Evolutionary conservation across 345 rosid species (phyloP).

Genomic region (Eutrema heterophyllum): DNA sequence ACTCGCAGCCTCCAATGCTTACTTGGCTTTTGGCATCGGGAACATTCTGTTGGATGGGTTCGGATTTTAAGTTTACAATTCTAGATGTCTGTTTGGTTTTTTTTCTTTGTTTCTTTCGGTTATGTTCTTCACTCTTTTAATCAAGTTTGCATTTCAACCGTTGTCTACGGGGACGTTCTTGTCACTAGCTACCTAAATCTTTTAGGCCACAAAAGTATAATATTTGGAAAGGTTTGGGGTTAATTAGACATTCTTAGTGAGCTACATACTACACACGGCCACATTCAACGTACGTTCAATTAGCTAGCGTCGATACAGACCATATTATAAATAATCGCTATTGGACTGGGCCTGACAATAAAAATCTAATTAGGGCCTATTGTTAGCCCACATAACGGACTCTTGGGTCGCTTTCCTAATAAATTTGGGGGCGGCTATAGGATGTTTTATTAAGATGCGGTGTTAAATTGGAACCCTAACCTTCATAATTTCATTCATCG

Average conservation of each 20-base stretch:
- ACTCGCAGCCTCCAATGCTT: slow-evolving; percentile 4
- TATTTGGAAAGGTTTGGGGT: not conserved
- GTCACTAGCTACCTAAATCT: not conserved
- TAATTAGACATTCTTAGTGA: too few species aligned
- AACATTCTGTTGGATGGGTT: too few species aligned
- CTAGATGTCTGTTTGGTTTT: not conserved
- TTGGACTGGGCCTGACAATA: not conserved
- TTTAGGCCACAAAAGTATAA: not conserved
- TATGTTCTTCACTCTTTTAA: not conserved
- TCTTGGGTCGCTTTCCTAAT: not conserved
- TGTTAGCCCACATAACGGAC: not conserved
- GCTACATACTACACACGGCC: too few species aligned
- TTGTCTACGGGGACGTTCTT: not conserved
- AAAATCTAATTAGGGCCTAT: not conserved
- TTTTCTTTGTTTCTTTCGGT: not conserved
- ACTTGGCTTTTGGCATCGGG: not conserved
- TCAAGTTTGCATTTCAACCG: not conserved
- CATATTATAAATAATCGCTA: too few species aligned
- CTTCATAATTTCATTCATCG: not conserved
- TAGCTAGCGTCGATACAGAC: too few species aligned
- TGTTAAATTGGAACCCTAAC: slow-evolving; percentile 20
- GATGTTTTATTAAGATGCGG: not conserved
- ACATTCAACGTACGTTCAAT: too few species aligned
- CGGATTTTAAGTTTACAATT: not conserved
- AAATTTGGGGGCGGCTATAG: not conserved